These are phyloP conservation scores for Prunus kanzakura DNA, from an alignment of 306 rosid species.

Conservation along the genomic window DNA sequence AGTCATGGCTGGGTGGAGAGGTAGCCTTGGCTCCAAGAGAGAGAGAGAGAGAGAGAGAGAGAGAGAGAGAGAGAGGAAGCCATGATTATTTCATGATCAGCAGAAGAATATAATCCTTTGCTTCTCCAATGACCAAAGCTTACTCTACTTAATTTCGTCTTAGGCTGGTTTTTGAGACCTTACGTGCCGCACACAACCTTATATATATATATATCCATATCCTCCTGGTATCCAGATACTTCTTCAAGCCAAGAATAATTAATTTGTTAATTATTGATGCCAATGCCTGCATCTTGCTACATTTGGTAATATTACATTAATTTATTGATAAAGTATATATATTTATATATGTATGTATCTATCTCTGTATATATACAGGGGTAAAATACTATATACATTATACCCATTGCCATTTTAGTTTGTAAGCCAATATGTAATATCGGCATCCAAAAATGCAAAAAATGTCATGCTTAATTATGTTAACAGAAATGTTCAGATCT, in stretches of 20 bases:
- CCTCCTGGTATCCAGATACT: not conserved
- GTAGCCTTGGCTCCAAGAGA: not conserved
- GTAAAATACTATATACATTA: not conserved
- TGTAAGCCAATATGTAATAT: not conserved
- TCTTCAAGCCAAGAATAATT: not conserved
- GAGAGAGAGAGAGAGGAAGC: not conserved
- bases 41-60: not conserved
- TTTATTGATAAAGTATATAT: not conserved
- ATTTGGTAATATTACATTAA: not conserved
- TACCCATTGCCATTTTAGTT: not conserved
- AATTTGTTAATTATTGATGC: not conserved
- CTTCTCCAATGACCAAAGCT: not conserved
- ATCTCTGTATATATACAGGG: not conserved
- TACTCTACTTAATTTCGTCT: not conserved
- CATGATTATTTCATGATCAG: not conserved
- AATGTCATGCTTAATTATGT: too few species aligned
- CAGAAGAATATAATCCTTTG: not conserved
- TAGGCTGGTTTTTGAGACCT: not conserved
- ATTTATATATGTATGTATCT: not conserved
- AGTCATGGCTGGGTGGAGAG: not conserved
- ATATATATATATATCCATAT: not conserved
- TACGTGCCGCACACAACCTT: not conserved
- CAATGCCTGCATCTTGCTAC: not conserved
- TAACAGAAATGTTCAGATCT: too few species aligned
- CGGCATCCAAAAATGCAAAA: too few species aligned